Base-by-base conservation (phyloP, 306 rosid genomes). In the Senna siamea region DNA sequence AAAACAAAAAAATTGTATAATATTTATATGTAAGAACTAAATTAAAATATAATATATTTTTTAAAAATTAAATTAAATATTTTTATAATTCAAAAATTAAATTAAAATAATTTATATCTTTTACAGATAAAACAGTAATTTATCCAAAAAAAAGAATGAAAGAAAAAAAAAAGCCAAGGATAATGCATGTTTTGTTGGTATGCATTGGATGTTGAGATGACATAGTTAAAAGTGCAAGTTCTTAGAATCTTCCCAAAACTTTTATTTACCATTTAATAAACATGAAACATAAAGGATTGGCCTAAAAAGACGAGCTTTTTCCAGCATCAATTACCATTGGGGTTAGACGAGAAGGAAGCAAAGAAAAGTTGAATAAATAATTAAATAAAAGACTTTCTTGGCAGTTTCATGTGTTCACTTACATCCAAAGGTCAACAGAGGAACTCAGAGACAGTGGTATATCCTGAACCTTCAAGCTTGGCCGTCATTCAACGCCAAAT, bases 191-290 rank as follows among this genome's bases (percentile, higher is more conserved):
- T 64, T 80, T 66, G 43, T 75, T 56, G 54, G 55, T 57, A 65
- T 76, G 72, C 75, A 26, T 76, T 23, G 80, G 80, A 76, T 76
- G 58, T 71, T 57, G 78, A 71, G 72, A 76, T 76, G 38, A 71
- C 81, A 65, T 65, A 1, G 75, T 80, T 55, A 32, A 32, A 67
- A 76, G 62, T 56, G 52, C 64, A 71, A 19, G 75, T 82, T 82
- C 88, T 82, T 81, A 77, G 85, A 87, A 82, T 68, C 90, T 81
- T 83, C 91, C 77, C 82, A 54, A 66, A 74, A 58, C 67, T 46
- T 71, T 35, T 37, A 59, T 40, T 77, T 54, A 66, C 74, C 77
- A 65, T 37, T 34, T 76, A 71, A 72, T 73, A 78, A 79, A 72
- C 72, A 68, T 54, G 69, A 48, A 78, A 77, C 37, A 57, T 18